A percentile compares a stretch with the other conserved stretches of the same genome.
These are phyloP conservation scores for Cetradonia linearis DNA, from an alignment of 495 filamentous ascomycete species.

Conservation along the genomic window DNA sequence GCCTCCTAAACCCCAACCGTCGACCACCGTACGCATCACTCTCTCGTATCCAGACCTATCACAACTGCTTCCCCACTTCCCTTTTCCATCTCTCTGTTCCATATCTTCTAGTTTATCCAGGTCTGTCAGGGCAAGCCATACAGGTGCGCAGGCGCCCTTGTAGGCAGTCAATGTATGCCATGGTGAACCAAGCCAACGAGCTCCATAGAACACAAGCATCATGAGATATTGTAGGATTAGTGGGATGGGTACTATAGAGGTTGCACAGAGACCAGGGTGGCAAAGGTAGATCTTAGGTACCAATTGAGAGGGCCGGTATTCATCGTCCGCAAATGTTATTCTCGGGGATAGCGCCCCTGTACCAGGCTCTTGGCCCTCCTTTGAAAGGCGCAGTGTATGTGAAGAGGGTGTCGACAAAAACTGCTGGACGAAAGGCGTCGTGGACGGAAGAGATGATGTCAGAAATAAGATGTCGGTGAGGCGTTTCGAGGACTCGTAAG, in stretches of 20 bases:
- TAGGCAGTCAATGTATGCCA: conserved; percentile 74
- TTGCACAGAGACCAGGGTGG: conserved; percentile 81
- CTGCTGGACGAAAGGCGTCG: conserved; percentile 42
- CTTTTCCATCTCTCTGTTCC: conserved; percentile 41
- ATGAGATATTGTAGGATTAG: conserved; percentile 54
- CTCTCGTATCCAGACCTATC: conserved; percentile 47
- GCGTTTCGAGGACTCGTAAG: conserved; percentile 81
- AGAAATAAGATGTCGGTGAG: conserved; percentile 74
- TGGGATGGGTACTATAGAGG: conserved; percentile 63
- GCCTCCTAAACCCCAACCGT: conserved; percentile 78
- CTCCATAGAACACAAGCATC: conserved; percentile 55
- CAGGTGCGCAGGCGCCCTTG: conserved; percentile 62
- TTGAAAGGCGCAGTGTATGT: conserved; percentile 20
- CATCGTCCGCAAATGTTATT: conserved; percentile 17
- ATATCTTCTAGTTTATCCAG: conserved; percentile 53
- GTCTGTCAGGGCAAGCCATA: conserved; percentile 68
- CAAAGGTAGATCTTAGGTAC: conserved; percentile 60
- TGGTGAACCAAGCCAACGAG: conserved; percentile 71
- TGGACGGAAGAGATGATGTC: conserved; percentile 57
- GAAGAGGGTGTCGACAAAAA: conserved; percentile 37
- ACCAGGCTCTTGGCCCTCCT: conserved; percentile 8
- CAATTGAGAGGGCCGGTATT: conserved; percentile 5
- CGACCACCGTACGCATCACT: conserved; percentile 63
- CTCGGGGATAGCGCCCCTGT: conserved; percentile 6
- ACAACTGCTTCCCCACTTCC: conserved; percentile 77